Evolutionary conservation across 768 basidiomycete species (phyloP).

Genomic region (Naganishia onofrii): DNA sequence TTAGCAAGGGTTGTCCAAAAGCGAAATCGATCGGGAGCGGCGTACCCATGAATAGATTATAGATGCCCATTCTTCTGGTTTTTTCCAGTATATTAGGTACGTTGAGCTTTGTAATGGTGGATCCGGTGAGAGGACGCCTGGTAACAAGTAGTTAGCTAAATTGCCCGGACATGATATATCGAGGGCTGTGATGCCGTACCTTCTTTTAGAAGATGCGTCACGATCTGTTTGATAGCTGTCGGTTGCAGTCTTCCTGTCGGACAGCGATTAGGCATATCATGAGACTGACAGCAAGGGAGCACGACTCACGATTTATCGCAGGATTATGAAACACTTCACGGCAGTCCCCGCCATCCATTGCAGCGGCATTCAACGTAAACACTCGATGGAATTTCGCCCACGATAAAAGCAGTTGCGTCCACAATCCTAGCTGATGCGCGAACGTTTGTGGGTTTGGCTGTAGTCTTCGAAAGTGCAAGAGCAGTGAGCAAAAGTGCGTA

Average conservation of each 20-base stretch:
- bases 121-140: slow-evolving; percentile 42
- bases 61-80: slow-evolving; percentile 54
- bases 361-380: slow-evolving; percentile 45
- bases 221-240: slow-evolving; percentile 36
- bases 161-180: neutral
- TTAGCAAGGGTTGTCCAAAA: neutral
- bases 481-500: neutral
- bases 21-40: neutral
- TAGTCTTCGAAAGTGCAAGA: slow-evolving; percentile 35
- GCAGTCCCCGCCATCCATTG: slow-evolving; percentile 32
- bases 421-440: slow-evolving; percentile 51
- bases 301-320: slow-evolving; percentile 45
- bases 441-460: slow-evolving; percentile 54
- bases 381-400: slow-evolving; percentile 47
- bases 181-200: slow-evolving; percentile 33
- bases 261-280: neutral
- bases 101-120: slow-evolving; percentile 47
- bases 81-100: slow-evolving; percentile 53
- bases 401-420: slow-evolving; percentile 51
- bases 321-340: slow-evolving; percentile 50
- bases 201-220: slow-evolving; percentile 45
- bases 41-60: slow-evolving; percentile 55
- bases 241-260: slow-evolving; percentile 42
- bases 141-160: slow-evolving; percentile 3
- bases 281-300: neutral